Evolutionary conservation across 805 yeast species (phyloP).

Genomic region (Candida mattraensis): DNA sequence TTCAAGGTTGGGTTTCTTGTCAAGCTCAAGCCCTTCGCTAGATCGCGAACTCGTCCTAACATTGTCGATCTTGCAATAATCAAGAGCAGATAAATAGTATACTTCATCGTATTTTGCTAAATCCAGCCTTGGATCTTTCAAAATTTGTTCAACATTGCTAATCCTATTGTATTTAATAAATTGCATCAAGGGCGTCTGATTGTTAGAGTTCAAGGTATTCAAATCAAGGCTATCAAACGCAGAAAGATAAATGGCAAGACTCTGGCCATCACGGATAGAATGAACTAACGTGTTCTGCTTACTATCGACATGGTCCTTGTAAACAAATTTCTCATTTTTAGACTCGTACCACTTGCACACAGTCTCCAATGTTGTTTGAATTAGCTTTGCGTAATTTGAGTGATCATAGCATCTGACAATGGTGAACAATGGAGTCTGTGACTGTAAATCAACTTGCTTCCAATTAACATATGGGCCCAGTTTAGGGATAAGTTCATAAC

Average conservation of each 20-base stretch:
- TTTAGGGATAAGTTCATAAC: slow-evolving; percentile 46
- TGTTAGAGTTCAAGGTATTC: slow-evolving; percentile 59
- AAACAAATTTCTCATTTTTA: slow-evolving; percentile 37
- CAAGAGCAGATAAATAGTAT: slow-evolving; percentile 40
- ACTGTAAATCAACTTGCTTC: slow-evolving; percentile 60
- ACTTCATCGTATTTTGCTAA: slow-evolving; percentile 34
- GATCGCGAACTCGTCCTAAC: slow-evolving; percentile 1
- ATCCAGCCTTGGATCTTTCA: slow-evolving; percentile 51
- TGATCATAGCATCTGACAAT: slow-evolving; percentile 82
- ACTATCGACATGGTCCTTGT: slow-evolving; percentile 65
- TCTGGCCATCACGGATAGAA: slow-evolving; percentile 49
- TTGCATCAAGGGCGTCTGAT: slow-evolving; percentile 68
- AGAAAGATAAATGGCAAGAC: slow-evolving; percentile 42
- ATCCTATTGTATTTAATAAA: slow-evolving; percentile 68
- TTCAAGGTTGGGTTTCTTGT: neutral
- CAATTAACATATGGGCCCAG: slow-evolving; percentile 69
- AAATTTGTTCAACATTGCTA: slow-evolving; percentile 53
- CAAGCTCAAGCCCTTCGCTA: slow-evolving; percentile 1
- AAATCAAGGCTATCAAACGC: slow-evolving; percentile 44
- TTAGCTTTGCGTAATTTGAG: slow-evolving; percentile 51
- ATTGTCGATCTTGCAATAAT: slow-evolving; percentile 43
- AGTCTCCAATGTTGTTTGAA: slow-evolving; percentile 44
- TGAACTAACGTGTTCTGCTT: slow-evolving; percentile 80
- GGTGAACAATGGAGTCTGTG: slow-evolving; percentile 78
- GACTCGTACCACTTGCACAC: slow-evolving; percentile 43